phyloP scores from a whole-genome alignment of 352 stramenopile species.

The Globisporangium spinosum region DNA sequence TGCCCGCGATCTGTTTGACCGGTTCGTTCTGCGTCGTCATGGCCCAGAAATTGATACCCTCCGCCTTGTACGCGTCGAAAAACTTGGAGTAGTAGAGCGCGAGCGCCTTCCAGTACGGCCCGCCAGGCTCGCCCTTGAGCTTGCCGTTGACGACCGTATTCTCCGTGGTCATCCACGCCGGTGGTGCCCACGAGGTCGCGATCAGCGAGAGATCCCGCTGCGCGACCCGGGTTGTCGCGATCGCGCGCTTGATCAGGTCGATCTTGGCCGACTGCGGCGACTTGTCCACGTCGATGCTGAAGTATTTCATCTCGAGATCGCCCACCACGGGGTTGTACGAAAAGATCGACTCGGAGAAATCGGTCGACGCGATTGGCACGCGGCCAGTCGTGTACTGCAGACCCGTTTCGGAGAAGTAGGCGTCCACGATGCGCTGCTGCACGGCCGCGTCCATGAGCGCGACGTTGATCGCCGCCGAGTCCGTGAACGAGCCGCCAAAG shows the following conservation, averaged over 20 bases:
- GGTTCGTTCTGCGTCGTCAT: conserved; percentile 83
- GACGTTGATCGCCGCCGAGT: conserved; percentile 69
- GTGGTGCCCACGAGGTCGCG: conserved; percentile 68
- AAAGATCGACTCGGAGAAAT: conserved; percentile 65
- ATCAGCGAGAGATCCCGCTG: conserved; percentile 49
- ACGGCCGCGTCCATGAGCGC: conserved; percentile 45
- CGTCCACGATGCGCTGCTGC: conserved; percentile 54
- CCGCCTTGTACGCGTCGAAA: conserved; percentile 56
- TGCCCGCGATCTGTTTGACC: conserved; percentile 29
- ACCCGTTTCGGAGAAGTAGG: conserved; percentile 59
- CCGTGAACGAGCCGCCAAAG: conserved; percentile 84
- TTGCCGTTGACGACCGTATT: conserved; percentile 44
- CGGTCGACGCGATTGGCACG: conserved; percentile 70
- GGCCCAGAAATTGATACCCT: conserved; percentile 57
- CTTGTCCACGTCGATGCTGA: conserved; percentile 72
- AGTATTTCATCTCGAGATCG: conserved; percentile 49
- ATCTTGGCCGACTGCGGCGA: conserved; percentile 31
- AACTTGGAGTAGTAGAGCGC: conserved; percentile 84
- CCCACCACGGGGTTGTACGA: conserved; percentile 36
- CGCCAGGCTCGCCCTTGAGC: conserved; percentile 38
- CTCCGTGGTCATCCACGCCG: conserved; percentile 75
- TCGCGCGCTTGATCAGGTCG: conserved; percentile 30
- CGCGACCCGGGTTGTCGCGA: conserved; percentile 20
- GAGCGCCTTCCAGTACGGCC: conserved; percentile 47
- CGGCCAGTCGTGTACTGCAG: conserved; percentile 68